Base-by-base conservation (phyloP, 495 filamentous ascomycete genomes). In the Lichenothelia convexa region DNA sequence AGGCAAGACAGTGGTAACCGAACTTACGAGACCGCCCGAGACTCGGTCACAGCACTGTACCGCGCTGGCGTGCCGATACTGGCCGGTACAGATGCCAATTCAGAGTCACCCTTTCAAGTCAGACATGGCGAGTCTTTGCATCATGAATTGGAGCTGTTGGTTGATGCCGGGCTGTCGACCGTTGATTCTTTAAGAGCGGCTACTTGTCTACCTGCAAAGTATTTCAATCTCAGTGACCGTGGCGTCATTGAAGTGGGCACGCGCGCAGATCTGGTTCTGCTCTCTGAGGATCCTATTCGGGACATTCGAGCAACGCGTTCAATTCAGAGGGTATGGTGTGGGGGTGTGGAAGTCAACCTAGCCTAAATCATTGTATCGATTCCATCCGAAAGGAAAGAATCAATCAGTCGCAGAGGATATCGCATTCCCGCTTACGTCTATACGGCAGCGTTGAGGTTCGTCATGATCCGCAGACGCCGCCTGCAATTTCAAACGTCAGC, bases 201-300 rank as follows among this genome's bases (percentile, higher is more conserved):
- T 8, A 55, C 54, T 2, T 43, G 36, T 19, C 24, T 55, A 18
- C 36, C 44, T 1, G 56, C 56, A 12, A 30, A 40, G 26, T 18
- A 49, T 8, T 59, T 59, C 38, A 45, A 41, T 21, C 53, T 57
- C 34, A n/a, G 23, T 1, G 56, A 59, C 32, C 47, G 54, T 11
- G 56, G 51, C 12, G 34, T 35, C 23, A 44, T 57, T 21, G 43
- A 43, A 21, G 41, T 38, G 29, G 54, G 50, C 1, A 30, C 51
- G 32, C 46, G 46, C 17, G 56, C 51, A 9, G 56, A 57, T 40
- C 30, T 59, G 36, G 24, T 55, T 27, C 37, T 57, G 2, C 47
- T 59, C 1, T 45, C 53, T 31, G 54, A 51, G 5, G 55, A 59
- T 38, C 51, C 54, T 11, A 32, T 57, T 31, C 47, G 46, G 31